Percentiles rank a stretch among this genome's conserved stretches.
Conservation (phyloP, 169 alveolate species). For the Theileria orientalis region DNA sequence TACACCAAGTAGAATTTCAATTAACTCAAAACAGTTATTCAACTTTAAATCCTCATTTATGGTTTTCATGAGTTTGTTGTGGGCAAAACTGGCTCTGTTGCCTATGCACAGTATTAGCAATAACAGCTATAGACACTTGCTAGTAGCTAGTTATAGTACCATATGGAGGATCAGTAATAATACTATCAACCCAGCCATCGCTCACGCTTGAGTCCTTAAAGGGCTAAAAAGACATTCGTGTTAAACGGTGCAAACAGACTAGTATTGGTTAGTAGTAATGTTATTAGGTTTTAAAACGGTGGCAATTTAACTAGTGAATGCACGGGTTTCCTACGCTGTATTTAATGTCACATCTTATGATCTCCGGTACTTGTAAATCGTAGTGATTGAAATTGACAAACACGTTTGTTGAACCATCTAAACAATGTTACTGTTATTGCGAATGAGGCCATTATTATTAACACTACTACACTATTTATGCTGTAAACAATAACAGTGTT, state of each 20-base stretch:
- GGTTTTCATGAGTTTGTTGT: constrained; percentile 19
- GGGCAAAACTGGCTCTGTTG: constrained; percentile 43
- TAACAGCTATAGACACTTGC: too few species aligned
- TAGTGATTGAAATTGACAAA: constrained; percentile 67
- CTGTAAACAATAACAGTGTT: too few species aligned
- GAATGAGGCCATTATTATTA: too few species aligned
- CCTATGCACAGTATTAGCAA: too few species aligned
- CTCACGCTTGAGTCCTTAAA: not conserved
- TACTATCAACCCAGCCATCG: constrained; percentile 88
- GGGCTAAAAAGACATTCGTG: not conserved
- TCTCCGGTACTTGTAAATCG: constrained; percentile 64
- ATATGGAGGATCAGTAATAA: constrained; percentile 97
- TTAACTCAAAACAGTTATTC: constrained; percentile 33
- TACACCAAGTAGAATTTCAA: constrained; percentile 45
- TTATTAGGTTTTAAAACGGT: too few species aligned
- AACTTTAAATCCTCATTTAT: constrained; percentile 8
- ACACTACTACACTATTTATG: too few species aligned
- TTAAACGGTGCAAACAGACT: not conserved
- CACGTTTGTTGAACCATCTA: constrained; percentile 23
- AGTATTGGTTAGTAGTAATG: too few species aligned
- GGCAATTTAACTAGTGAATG: not conserved
- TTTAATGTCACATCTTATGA: constrained; percentile 58
- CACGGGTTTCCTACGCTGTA: constrained; percentile 26
- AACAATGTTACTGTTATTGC: constrained; percentile 3
- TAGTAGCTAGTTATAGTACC: too few species aligned